Evolutionary conservation across 2,329 filamentous ascomycete species (phyloP).

Genomic region (Biscogniauxia marginata): DNA sequence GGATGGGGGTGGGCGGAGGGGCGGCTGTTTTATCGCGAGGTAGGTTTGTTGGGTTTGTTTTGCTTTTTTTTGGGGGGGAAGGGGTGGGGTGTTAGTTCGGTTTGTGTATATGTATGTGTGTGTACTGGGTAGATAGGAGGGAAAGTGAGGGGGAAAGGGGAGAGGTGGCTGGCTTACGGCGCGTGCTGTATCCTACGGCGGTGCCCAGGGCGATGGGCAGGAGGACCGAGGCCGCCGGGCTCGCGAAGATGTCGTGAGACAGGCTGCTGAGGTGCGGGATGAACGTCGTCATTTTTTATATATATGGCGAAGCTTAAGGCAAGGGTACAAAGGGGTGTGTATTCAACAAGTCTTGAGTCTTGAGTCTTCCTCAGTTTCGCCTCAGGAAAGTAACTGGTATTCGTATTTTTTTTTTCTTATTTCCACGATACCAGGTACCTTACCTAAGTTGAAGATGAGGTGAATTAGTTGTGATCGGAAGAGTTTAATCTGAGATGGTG

Average conservation of each 20-base stretch:
- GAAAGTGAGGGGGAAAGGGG: constrained; percentile 3
- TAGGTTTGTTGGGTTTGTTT: constrained; percentile 62
- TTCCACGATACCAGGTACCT: too few species aligned
- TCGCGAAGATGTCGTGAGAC: constrained; percentile 68
- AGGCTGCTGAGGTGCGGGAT: constrained; percentile 72
- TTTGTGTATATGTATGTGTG: background rate
- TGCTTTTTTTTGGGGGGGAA: constrained; percentile 40
- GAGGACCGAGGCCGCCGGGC: constrained; percentile 70
- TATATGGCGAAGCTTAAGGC: too few species aligned
- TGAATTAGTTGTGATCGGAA: too few species aligned
- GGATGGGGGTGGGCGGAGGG: constrained; percentile 57
- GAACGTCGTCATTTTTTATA: constrained; percentile 75
- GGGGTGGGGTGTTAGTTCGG: constrained; percentile 1
- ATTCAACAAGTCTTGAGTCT: too few species aligned
- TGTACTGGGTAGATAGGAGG: background rate
- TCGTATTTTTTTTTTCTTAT: too few species aligned
- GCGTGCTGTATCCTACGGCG: constrained; percentile 67
- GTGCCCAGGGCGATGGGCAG: constrained; percentile 73
- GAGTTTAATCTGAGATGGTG: background rate
- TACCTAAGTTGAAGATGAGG: too few species aligned
- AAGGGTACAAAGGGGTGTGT: too few species aligned
- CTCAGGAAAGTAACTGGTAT: too few species aligned
- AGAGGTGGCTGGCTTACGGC: constrained; percentile 48
- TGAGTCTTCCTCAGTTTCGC: too few species aligned
- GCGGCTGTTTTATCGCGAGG: constrained; percentile 64